Conservation (phyloP, 176 grass and related monocot species). For the Phragmites australis region DNA sequence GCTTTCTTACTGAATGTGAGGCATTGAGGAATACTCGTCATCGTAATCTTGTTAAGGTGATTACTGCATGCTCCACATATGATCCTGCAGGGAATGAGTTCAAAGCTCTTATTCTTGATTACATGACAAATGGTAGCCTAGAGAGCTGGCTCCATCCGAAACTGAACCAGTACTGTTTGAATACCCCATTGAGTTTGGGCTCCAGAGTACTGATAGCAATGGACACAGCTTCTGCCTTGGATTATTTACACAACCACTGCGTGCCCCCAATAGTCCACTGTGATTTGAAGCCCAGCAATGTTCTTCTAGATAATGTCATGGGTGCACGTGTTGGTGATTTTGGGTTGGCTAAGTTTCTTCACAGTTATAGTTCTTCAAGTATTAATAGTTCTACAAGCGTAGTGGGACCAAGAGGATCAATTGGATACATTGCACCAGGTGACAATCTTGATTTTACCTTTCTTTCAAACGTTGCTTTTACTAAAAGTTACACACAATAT, state of each 20-base stretch:
- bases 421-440: slow-evolving; percentile 37
- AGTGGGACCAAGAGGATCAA: background rate
- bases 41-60: slow-evolving; percentile 37
- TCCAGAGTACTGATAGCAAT: slow-evolving; percentile 37
- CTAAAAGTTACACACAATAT: too few relatives aligned
- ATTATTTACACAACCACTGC: slow-evolving; percentile 39
- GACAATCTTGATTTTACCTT: too few relatives aligned
- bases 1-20: slow-evolving; percentile 41
- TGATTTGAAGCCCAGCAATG: slow-evolving; percentile 48
- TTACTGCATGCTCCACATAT: slow-evolving; percentile 34
- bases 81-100: slow-evolving; percentile 42
- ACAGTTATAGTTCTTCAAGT: background rate
- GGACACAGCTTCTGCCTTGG: slow-evolving; percentile 42
- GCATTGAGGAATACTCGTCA: slow-evolving; percentile 43
- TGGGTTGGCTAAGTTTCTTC: slow-evolving; percentile 30
- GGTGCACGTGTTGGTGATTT: slow-evolving; percentile 38
- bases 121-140: slow-evolving; percentile 43
- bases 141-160: slow-evolving; percentile 48
- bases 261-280: slow-evolving; percentile 36
- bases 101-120: slow-evolving; percentile 51
- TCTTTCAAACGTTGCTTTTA: too few relatives aligned
- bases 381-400: background rate
- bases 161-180: background rate
- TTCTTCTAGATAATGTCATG: slow-evolving; percentile 39
- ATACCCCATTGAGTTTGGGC: slow-evolving; percentile 12